Evolutionary conservation across 2,329 filamentous ascomycete genomes (phyloP).

Genomic region (Beauveria sp.): DNA sequence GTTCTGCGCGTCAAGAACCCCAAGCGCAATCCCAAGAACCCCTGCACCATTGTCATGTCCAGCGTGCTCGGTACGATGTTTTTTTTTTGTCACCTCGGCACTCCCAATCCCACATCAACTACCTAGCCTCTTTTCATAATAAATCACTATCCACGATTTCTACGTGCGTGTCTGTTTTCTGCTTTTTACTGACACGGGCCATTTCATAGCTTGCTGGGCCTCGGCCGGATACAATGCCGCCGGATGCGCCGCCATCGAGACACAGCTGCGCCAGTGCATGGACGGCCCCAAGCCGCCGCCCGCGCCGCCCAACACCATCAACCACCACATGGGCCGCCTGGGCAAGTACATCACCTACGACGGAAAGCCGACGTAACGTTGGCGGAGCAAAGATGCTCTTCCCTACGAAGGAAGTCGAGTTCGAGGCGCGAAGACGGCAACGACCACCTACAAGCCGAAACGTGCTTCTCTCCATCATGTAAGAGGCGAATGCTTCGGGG

Average conservation of each 20-base stretch:
- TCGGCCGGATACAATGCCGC: slow-evolving; percentile 62
- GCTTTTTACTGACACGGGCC: not conserved
- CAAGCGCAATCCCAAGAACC: slow-evolving; percentile 41
- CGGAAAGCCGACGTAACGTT: slow-evolving; percentile 26
- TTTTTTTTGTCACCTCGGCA: not conserved
- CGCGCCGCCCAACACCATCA: slow-evolving; percentile 66
- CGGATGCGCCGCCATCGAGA: slow-evolving; percentile 53
- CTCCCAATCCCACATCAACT: too few species aligned
- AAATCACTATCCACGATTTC: too few species aligned
- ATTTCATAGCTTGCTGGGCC: slow-evolving; percentile 68
- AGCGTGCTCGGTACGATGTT: slow-evolving; percentile 45
- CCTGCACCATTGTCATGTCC: slow-evolving; percentile 50
- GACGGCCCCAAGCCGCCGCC: slow-evolving; percentile 57
- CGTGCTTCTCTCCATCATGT: too few species aligned
- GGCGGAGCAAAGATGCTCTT: too few species aligned
- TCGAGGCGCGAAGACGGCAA: too few species aligned
- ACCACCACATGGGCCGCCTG: slow-evolving; percentile 82
- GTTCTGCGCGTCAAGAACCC: slow-evolving; percentile 47
- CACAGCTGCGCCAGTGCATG: slow-evolving; percentile 63
- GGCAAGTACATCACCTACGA: slow-evolving; percentile 57
- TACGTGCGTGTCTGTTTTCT: not conserved
- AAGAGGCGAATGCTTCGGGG: too few species aligned
- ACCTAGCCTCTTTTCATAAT: too few species aligned
- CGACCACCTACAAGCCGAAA: too few species aligned
- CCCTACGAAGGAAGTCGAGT: too few species aligned